Base-by-base conservation (phyloP, 2,329 filamentous ascomycete genomes). In the Drechslera avenae region DNA sequence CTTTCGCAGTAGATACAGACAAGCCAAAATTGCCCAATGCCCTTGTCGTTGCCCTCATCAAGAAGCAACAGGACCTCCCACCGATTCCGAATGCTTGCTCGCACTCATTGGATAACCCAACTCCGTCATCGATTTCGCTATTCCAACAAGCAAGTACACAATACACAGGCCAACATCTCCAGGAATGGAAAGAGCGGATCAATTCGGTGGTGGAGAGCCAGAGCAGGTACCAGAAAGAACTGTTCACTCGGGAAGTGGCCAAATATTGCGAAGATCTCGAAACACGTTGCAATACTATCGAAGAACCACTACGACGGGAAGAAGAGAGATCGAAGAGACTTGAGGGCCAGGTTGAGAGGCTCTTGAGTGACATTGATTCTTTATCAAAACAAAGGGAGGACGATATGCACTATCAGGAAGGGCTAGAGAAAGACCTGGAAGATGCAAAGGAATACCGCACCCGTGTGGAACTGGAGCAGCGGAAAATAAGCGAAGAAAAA, bases 221-320 rank as follows among this genome's bases (percentile, higher is more conserved):
- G 17, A 67, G 52, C 31, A 69, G 68, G 12, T 69, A 73, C 19
- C 77, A 80, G 26, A 72, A 80, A 6, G 73, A 79, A n/a, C 70
- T 67, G 2, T 68, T 85, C 7, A 65, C 81, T 21, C 72, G 75
- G 8, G 75, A 79, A 16, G 77, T 86, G 13, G 74, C 78, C 13
- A 75, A 80, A 28, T 78, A 82, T 10, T 85, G 83, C 59, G 75
- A 77, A 18, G 81, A 84, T 48, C 72, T 86, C 1, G 83, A 86
- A 58, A 70, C 69, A 8, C 78, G 83, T 6, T 86, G 83, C 60
- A 75, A 79, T 28, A 76, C 76, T 26, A 74, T 81, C 2, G 83
- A 86, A 66, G 75, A 75, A 40, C 83, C 83, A 5, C 70, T 86
- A 10, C 75, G 75, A 4, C 68, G 71, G 13, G 80, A 81, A 56